Evolutionary conservation across 176 grass and related monocot species (phyloP).

Genomic region (bread wheat (Triticum aestivum)): DNA sequence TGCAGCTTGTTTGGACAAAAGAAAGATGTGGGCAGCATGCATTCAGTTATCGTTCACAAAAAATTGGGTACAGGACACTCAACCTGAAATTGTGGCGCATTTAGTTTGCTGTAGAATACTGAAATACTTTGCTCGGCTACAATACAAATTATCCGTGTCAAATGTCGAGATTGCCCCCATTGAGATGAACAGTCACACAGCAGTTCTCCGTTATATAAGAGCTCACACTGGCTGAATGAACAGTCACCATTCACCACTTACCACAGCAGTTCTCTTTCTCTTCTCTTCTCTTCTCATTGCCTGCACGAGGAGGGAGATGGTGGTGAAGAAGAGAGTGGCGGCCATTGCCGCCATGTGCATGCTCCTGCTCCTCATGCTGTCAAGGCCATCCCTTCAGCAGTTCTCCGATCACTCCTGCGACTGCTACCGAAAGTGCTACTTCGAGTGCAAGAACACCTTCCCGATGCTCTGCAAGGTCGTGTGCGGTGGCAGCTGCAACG

Average conservation of each 20-base stretch:
- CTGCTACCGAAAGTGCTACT: constrained; percentile 2
- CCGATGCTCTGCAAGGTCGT: neutral
- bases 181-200: no score
- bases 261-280: neutral
- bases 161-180: neutral
- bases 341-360: neutral
- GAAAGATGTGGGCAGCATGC: neutral
- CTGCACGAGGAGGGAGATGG: neutral
- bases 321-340: neutral
- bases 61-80: neutral
- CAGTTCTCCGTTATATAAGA: neutral
- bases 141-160: neutral
- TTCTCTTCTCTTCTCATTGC: neutral
- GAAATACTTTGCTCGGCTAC: neutral
- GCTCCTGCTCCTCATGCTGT: neutral
- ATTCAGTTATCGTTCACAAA: neutral
- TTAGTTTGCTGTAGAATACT: neutral
- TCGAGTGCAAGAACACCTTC: neutral
- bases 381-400: neutral
- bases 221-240: neutral
- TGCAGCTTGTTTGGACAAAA: neutral
- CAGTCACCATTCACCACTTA: neutral
- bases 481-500: neutral
- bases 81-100: neutral
- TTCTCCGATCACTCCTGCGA: neutral